phyloP scores from a whole-genome alignment of 257 asterid species.

The Paraleonurus japonicus region DNA sequence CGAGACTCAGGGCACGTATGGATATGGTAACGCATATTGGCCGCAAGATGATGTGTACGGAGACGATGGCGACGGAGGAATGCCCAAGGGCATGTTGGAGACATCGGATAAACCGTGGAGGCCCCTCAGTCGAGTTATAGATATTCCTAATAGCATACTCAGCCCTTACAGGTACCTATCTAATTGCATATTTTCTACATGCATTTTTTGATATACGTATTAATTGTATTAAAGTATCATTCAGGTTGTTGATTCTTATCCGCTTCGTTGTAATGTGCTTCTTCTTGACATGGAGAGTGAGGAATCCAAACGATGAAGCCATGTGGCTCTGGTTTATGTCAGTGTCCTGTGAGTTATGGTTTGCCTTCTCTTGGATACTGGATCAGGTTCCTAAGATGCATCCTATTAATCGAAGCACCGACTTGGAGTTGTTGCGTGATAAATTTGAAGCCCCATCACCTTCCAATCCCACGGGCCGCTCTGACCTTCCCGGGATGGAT shows the following conservation, averaged over 20 bases:
- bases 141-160: conserved; percentile 55
- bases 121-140: conserved; percentile 71
- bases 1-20: conserved; percentile 85
- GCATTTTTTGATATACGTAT: too few relatives aligned
- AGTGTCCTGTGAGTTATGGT: conserved; percentile 54
- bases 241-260: conserved; percentile 39
- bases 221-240: not conserved
- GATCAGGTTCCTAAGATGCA: conserved; percentile 57
- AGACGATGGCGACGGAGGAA: conserved; percentile 50
- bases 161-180: conserved; percentile 91
- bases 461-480: conserved; percentile 51
- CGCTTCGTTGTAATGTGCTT: conserved; percentile 40
- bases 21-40: conserved; percentile 86
- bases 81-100: conserved; percentile 41
- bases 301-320: conserved; percentile 58
- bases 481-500: conserved; percentile 62
- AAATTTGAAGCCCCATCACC: conserved; percentile 53
- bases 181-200: too few relatives aligned
- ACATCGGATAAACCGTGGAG: conserved; percentile 75
- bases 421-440: conserved; percentile 39
- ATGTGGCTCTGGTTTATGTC: conserved; percentile 68
- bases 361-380: conserved; percentile 65
- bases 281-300: conserved; percentile 56
- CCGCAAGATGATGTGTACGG: conserved; percentile 63
- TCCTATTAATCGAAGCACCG: conserved; percentile 40